These are phyloP conservation scores for Calonectria montana DNA, from an alignment of 2,329 filamentous ascomycete species.

Conservation along the genomic window DNA sequence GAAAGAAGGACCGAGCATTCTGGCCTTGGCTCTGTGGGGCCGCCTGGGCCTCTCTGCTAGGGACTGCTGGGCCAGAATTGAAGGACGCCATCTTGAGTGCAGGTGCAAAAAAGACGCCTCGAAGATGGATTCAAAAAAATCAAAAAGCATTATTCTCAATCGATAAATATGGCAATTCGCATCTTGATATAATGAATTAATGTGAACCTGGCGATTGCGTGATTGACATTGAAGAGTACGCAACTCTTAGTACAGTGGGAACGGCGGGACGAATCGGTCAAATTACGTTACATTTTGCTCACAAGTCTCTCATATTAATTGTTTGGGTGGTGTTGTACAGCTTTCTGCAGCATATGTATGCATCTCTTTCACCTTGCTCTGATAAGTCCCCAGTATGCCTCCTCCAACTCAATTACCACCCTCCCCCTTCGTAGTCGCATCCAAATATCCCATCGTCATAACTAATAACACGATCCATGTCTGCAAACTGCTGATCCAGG, in stretches of 20 bases:
- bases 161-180: neutral
- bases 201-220: neutral
- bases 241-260: neutral
- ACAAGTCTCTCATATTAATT: neutral
- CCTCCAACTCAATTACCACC: neutral
- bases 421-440: constrained; percentile 6
- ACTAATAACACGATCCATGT: constrained; percentile 11
- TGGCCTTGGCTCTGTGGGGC: neutral
- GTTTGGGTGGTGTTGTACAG: neutral
- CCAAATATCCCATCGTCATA: constrained; percentile 14
- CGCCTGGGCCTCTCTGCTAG: neutral
- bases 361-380: neutral
- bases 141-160: neutral
- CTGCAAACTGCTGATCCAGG: constrained; percentile 8
- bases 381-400: neutral
- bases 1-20: constrained; percentile 4
- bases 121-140: neutral
- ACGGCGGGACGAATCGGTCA: neutral
- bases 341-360: neutral
- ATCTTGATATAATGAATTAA: neutral
- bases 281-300: constrained; percentile 5
- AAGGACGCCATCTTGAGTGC: neutral
- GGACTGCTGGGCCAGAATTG: neutral
- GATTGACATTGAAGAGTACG: neutral
- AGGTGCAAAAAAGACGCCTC: neutral